phyloP scores from a whole-genome alignment of 768 basidiomycete species.

The Amanita exitialis region DNA sequence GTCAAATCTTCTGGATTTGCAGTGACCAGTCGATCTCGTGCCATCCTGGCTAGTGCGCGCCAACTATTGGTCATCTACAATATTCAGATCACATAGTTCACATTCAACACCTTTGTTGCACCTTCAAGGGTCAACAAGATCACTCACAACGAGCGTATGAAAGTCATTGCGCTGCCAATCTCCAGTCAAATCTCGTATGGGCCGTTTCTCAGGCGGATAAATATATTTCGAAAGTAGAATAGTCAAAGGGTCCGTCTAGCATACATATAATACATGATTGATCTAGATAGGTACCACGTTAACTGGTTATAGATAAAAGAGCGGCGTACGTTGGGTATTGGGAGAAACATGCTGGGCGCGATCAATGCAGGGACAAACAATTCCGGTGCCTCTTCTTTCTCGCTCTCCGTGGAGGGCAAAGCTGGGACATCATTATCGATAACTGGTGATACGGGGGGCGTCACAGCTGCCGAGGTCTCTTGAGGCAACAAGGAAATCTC shows the following conservation, averaged over 20 bases:
- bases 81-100: background rate
- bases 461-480: constrained; percentile 11
- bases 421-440: constrained; percentile 49
- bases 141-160: constrained; percentile 71
- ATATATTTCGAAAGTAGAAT: constrained; percentile 80
- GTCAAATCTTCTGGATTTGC: constrained; percentile 59
- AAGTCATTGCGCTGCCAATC: constrained; percentile 67
- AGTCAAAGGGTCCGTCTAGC: constrained; percentile 78
- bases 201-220: constrained; percentile 63
- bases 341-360: constrained; percentile 72
- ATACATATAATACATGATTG: constrained; percentile 35
- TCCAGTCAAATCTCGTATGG: constrained; percentile 61
- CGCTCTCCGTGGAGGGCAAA: constrained; percentile 30
- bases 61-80: constrained; percentile 81
- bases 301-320: constrained; percentile 38
- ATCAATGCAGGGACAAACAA: constrained; percentile 62
- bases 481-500: constrained; percentile 29
- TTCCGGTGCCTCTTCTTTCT: constrained; percentile 42
- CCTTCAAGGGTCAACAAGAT: constrained; percentile 7
- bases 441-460: constrained; percentile 15
- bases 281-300: constrained; percentile 52
- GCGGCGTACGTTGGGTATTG: constrained; percentile 80
- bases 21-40: constrained; percentile 64
- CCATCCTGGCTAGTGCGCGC: constrained; percentile 79
- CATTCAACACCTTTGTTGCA: background rate